A percentile compares a stretch with the other conserved stretches of the same genome.
Conservation (phyloP, 257 asterid species). For the Salvia hispanica region DNA sequence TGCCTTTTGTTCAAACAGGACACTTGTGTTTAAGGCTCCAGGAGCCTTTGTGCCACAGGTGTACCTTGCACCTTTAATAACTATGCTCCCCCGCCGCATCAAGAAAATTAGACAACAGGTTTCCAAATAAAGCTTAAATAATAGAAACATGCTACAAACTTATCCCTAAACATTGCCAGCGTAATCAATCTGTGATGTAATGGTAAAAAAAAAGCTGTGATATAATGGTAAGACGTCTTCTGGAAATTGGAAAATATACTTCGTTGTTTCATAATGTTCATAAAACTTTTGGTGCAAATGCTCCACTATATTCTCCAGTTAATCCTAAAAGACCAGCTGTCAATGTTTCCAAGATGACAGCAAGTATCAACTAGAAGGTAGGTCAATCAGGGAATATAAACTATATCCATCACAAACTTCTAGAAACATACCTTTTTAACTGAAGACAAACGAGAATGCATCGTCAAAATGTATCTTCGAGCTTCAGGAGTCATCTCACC, state of each 20-base stretch:
- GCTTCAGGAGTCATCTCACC: constrained; percentile 86
- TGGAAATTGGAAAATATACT: constrained; percentile 9
- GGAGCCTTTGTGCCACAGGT: not conserved
- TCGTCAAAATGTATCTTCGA: constrained; percentile 57
- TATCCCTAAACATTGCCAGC: not conserved
- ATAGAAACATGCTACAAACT: not conserved
- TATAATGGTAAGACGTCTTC: not conserved
- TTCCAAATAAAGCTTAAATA: constrained; percentile 4
- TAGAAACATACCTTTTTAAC: constrained; percentile 57
- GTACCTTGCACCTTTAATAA: not conserved
- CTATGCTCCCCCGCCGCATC: not conserved
- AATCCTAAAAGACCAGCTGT: constrained; percentile 13
- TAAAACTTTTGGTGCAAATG: not conserved
- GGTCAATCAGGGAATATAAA: not conserved
- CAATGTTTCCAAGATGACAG: not conserved
- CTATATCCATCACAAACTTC: not conserved
- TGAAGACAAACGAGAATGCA: constrained; percentile 67
- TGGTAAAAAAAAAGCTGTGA: constrained; percentile 5
- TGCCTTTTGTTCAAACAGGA: not conserved
- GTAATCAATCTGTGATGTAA: not conserved
- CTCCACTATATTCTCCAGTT: not conserved
- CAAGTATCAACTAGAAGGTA: not conserved
- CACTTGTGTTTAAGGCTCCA: not conserved
- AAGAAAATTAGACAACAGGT: not conserved
- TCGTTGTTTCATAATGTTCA: not conserved